Evolutionary conservation across 2,329 filamentous ascomycete species (phyloP), one percentile per base, ranked within the genome.

Genomic region (Fusarium devonianum): DNA sequence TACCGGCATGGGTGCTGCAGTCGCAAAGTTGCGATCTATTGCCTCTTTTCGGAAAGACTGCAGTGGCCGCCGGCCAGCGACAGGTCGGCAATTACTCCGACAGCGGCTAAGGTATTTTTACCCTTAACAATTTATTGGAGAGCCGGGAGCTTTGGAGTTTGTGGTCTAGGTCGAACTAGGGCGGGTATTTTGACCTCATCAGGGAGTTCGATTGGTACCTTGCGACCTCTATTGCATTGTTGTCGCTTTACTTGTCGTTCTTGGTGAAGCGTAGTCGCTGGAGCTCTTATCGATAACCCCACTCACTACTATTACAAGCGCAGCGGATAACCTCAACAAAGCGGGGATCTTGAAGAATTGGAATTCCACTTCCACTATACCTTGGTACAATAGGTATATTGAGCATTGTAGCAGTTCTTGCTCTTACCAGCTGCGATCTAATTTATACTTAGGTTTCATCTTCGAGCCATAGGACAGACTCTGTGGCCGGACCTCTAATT

Each of bases 11-110:
- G 26, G 25, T 39, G 8, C 14, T 32, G 21, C 43, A 38, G 21
- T 21, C n/a, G 14, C 16, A 8, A 34, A n/a, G 7, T 26, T 49
- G 47, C 26, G 34, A 38, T 43, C 10, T 18, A 56, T 49, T 60
- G 46, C 54, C 58, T 61, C 13, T 16, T 59, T 61, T 43, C 18
- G 50, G 58, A 39, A 50, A 53, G 47, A 41, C 14, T 17, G 32
- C 28, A 22, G 30, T 53, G 16, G 29, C 39, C 37, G 45, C 33
- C 45, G 45, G 34, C 39, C n/a, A 22, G 18, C 18, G 25, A 23
- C 29, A 26, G 33, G 30, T 40, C 45, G 54, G 46, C 55, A 36
- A 35, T 35, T 35, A 17, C 30, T 36, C 18, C 30, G 19, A 19
- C 18, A 7, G 35, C 25, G 28, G n/a, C 28, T 14, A 12, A 19